Evolutionary conservation across 768 basidiomycete genomes (phyloP), one percentile per base, ranked within the genome.

Genomic region (Guyanaporus albipodus): DNA sequence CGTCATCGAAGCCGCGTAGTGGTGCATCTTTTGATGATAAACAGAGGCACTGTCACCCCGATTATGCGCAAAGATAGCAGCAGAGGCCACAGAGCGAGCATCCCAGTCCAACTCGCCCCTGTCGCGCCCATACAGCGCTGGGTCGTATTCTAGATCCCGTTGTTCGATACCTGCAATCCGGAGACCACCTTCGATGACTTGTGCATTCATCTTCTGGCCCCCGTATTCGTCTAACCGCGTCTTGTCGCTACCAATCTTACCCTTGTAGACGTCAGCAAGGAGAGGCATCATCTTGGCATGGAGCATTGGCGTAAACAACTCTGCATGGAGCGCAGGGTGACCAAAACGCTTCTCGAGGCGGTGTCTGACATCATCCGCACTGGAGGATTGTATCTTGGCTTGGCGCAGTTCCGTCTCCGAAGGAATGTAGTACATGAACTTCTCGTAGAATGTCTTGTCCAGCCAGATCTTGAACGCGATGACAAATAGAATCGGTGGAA

Each of bases 91-190:
- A 0, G 89, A 91, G 8, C 83, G 80, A 36, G 76, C 74, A 55
- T 96, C 93, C 91, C 89, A 95, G 57, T 94, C 91, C 38, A 83
- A 61, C 64, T 95, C 90, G 43, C 88, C 90, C 49, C 86, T 75
- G 60, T 92, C 90, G 14, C 87, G 81, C 54, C 75, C 77, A 57
- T 91, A 92, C 17, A 87, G 67, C 7, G 66, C 71, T n/a, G 85
- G 87, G 57, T 91, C 90, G 61, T 89, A 91, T 63, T 85, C 88
- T 38, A 92, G 73, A 50, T 92, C 86, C 53, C 69, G 72, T 77
- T 91, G 83, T 47, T 85, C 78, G 58, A 92, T 75, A 53, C 79
- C 86, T 36, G 90, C 90, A 67, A 92, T 90, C 64, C 74, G 87
- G 62, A 92, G 78, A 51, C 89, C 89, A 33, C 84, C 86, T 29